A percentile compares a stretch with the other conserved stretches of the same genome.
Evolutionary conservation across 1,139 yeast species (phyloP).

Genomic region (Lodderomyces theae): DNA sequence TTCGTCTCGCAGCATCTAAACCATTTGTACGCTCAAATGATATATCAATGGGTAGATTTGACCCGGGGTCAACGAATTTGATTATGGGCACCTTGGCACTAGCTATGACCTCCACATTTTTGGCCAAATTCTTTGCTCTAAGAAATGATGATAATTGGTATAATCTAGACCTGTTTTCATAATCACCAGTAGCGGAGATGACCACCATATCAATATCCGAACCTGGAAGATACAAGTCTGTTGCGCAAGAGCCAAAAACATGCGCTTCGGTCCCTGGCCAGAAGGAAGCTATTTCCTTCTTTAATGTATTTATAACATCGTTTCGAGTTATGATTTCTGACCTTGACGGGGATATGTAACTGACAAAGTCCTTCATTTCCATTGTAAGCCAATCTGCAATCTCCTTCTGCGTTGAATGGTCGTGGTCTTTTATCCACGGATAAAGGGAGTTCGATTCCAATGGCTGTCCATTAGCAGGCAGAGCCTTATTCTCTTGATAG

Average conservation of each 20-base stretch:
- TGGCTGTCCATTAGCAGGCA: neutral
- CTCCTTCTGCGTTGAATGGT: constrained; percentile 70
- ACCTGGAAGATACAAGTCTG: constrained; percentile 91
- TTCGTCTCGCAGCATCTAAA: constrained; percentile 76
- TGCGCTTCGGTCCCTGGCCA: constrained; percentile 85
- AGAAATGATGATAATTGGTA: constrained; percentile 75
- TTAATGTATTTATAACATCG: constrained; percentile 59
- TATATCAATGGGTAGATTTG: constrained; percentile 79
- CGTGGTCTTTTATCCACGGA: constrained; percentile 81
- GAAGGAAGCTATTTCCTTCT: constrained; percentile 50
- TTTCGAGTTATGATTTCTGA: constrained; percentile 73
- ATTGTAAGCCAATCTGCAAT: constrained; percentile 84
- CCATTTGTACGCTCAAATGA: constrained; percentile 92
- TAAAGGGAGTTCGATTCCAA: constrained; percentile 35
- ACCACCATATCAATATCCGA: constrained; percentile 97
- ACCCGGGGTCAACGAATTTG: constrained; percentile 76
- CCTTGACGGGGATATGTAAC: constrained; percentile 82
- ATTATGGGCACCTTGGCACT: constrained; percentile 95
- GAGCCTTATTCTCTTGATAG: neutral
- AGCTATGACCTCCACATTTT: constrained; percentile 80
- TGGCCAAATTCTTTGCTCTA: constrained; percentile 61
- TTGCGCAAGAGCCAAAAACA: constrained; percentile 95
- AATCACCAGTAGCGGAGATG: constrained; percentile 59
- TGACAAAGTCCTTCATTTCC: constrained; percentile 85
- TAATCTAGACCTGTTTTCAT: constrained; percentile 65